Percentiles rank a stretch among this genome's conserved stretches.
Evolutionary conservation across 305 asterid species (phyloP).

Genomic region (Fraxinus latifolia): DNA sequence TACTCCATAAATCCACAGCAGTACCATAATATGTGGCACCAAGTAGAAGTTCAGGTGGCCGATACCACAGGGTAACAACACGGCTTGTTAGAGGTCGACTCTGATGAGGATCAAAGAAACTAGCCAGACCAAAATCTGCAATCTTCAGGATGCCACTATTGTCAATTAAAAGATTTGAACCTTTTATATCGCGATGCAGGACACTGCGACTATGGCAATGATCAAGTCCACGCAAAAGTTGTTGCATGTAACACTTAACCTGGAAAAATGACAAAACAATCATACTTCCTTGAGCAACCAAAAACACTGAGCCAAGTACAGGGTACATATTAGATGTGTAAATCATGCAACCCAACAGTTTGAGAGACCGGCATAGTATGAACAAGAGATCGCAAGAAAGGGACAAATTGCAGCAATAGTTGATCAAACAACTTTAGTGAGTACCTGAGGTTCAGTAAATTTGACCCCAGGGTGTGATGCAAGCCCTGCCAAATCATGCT

Average conservation of each 20-base stretch:
- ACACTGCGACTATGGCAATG: conserved; percentile 83
- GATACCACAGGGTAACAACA: conserved; percentile 90
- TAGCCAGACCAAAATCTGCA: conserved; percentile 94
- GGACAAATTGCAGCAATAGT: not conserved
- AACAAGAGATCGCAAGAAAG: not conserved
- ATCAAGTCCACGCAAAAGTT: conserved; percentile 77
- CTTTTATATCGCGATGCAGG: conserved; percentile 91
- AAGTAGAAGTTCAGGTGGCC: conserved; percentile 92
- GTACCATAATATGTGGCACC: conserved; percentile 80
- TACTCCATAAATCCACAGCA: conserved; percentile 94
- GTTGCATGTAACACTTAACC: conserved; percentile 93
- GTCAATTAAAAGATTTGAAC: conserved; percentile 83
- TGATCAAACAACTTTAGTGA: conserved; percentile 10
- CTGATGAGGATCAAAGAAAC: conserved; percentile 69
- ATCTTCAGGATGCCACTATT: conserved; percentile 77
- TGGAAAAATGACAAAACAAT: conserved; percentile 28
- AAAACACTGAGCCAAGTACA: not conserved
- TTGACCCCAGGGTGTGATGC: conserved; percentile 81
- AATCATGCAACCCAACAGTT: not conserved
- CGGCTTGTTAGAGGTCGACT: conserved; percentile 83
- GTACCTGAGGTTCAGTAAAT: conserved; percentile 87
- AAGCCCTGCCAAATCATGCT: conserved; percentile 93
- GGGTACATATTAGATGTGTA: not conserved
- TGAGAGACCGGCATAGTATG: not conserved
- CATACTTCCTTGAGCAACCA: conserved; percentile 17